phyloP scores from a whole-genome alignment of 2,329 filamentous ascomycete genomes.

The Byssothecium circinans region DNA sequence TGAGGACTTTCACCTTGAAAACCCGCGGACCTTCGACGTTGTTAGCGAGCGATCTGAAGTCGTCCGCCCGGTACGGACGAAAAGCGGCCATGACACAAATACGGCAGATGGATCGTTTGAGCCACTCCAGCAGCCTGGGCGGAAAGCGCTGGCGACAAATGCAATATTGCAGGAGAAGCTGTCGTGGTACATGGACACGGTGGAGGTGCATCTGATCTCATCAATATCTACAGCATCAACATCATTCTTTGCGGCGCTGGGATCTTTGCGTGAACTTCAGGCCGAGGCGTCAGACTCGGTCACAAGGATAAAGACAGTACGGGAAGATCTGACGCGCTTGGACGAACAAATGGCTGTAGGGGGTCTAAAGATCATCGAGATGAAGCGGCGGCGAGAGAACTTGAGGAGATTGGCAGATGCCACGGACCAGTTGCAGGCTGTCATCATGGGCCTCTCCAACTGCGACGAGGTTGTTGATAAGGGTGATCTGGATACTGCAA shows the following conservation, averaged over 20 bases:
- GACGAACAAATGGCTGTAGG: constrained; percentile 85
- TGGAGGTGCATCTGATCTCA: constrained; percentile 94
- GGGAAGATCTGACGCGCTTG: constrained; percentile 76
- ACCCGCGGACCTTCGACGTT: constrained; percentile 92
- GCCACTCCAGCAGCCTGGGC: constrained; percentile 57
- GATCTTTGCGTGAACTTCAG: constrained; percentile 86
- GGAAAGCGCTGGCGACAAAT: constrained; percentile 91
- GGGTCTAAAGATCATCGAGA: constrained; percentile 81
- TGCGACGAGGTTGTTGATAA: constrained; percentile 82
- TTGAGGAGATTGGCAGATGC: constrained; percentile 79
- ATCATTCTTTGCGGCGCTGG: constrained; percentile 92
- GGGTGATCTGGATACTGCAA: constrained; percentile 79
- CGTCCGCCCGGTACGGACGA: constrained; percentile 64
- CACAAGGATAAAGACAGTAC: constrained; percentile 75
- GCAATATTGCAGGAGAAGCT: constrained; percentile 97
- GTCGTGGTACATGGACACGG: constrained; percentile 99
- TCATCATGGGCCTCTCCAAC: constrained; percentile 72
- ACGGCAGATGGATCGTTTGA: constrained; percentile 60
- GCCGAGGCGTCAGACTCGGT: constrained; percentile 92
- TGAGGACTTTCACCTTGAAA: constrained; percentile 91
- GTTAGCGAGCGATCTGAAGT: constrained; percentile 96
- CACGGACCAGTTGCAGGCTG: constrained; percentile 76
- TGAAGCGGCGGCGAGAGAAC: constrained; percentile 81
- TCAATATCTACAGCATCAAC: constrained; percentile 95
- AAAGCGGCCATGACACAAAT: constrained; percentile 55